Evolutionary conservation across 495 filamentous ascomycete species (phyloP), one percentile per base, ranked within the genome.

Genomic region (Arthonia radiata): DNA sequence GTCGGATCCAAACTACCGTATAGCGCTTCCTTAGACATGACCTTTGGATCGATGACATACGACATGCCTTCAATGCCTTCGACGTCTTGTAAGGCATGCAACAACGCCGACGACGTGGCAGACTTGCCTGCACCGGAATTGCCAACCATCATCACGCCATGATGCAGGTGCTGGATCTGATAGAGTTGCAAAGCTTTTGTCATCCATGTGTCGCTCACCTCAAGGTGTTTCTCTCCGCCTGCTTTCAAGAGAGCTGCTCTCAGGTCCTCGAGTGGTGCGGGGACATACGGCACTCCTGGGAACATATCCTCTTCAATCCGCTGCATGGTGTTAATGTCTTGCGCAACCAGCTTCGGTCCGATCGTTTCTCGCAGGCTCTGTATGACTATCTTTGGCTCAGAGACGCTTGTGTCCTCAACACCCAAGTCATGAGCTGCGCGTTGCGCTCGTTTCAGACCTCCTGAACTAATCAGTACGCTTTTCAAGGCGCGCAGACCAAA

Each of bases 71-170:
- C 86, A 15, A 86, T 60, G 12, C 69, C 70, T 46, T 99, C 83
- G 15, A 86, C 70, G 26, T 72, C 65, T 42, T 93, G 83, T 35
- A 99, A 54, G 6, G 86, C 89, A 41, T 83, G 73, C 7, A 99
- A 61, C n/a, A 99, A 60, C 11, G 89, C 68, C 41, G 77, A 79
- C 86, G 89, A 99, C 12, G 82, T 72, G 4, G 72, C 65, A 28
- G 86, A 92, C 51, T 99, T 99, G 35, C 86, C 86, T 18, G 83
- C 70, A 7, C 86, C 86, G 3, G 86, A 93, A 39, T 72, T 74
- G 23, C 86, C 86, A 4, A 99, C 86, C 86, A 94, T 93, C 89
- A 99, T 99, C 11, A 99, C 89, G 66, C 86, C 86, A 37, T 99
- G 86, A 39, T 99, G 86, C 23, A 94, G 86, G 27, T 61, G 70